Conservation (phyloP, 306 rosid species). For the Gastrolobium villosum region DNA sequence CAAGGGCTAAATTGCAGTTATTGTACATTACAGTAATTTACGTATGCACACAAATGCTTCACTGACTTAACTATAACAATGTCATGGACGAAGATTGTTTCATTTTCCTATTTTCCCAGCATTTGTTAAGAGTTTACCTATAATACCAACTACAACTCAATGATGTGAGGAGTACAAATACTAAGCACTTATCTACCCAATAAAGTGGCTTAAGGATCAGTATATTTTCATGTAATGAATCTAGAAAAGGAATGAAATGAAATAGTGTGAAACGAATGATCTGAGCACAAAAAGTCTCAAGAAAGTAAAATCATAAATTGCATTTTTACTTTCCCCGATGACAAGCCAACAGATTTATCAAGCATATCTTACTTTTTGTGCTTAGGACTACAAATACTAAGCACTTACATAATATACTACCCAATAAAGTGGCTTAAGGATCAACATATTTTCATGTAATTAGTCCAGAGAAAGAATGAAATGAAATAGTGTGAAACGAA, state of each 20-base stretch:
- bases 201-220: background rate
- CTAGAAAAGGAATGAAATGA: background rate
- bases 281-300: background rate
- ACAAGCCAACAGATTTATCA: constrained; percentile 17
- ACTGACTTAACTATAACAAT: background rate
- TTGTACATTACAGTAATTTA: constrained; percentile 11
- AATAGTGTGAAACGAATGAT: background rate
- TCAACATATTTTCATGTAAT: background rate
- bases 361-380: background rate
- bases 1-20: background rate
- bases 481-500: background rate
- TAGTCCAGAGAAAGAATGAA: background rate
- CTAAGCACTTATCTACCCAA: background rate
- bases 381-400: no score
- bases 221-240: background rate
- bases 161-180: background rate
- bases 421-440: background rate
- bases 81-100: background rate
- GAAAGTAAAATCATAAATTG: background rate
- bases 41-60: background rate
- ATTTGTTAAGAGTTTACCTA: background rate
- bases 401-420: background rate
- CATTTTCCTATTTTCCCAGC: background rate
- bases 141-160: background rate
- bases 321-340: constrained; percentile 9